A percentile compares a stretch with the other conserved stretches of the same genome.
phyloP scores from a whole-genome alignment of 306 rosid genomes.

The Prunus mira region DNA sequence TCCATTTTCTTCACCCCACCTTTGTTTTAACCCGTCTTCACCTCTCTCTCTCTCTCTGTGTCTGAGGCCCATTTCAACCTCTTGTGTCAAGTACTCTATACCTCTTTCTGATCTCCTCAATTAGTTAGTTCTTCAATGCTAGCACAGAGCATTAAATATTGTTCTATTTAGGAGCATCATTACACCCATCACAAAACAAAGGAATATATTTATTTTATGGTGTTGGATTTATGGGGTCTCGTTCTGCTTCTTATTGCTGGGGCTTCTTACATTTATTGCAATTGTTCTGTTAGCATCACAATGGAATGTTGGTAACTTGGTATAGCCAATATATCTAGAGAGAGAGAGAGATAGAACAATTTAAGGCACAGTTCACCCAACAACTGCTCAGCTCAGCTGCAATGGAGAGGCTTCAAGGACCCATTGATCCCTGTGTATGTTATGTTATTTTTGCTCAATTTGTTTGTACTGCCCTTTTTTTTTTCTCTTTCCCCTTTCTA shows the following conservation, averaged over 20 bases:
- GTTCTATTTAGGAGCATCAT: slow-evolving; percentile 34
- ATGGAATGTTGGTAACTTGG: slow-evolving; percentile 66
- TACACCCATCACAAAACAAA: slow-evolving; percentile 36
- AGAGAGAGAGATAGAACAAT: slow-evolving; percentile 24
- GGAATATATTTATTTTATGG: slow-evolving; percentile 36
- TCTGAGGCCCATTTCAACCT: slow-evolving; percentile 10
- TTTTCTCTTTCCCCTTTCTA: slow-evolving; percentile 26
- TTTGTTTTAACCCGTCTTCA: neutral
- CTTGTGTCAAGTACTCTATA: slow-evolving; percentile 13
- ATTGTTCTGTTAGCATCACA: slow-evolving; percentile 51
- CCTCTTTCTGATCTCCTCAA: slow-evolving; percentile 9
- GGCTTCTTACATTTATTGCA: slow-evolving; percentile 63
- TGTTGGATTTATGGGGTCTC: slow-evolving; percentile 52
- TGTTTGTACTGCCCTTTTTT: neutral
- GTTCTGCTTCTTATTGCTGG: slow-evolving; percentile 32
- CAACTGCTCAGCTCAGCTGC: slow-evolving; percentile 28
- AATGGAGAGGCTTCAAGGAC: slow-evolving; percentile 94
- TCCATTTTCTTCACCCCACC: slow-evolving; percentile 12
- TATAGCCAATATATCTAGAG: neutral
- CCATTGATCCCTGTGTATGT: slow-evolving; percentile 78
- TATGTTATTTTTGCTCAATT: slow-evolving; percentile 5
- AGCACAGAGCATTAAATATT: slow-evolving; percentile 52
- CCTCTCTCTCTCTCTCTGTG: neutral
- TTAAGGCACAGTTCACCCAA: slow-evolving; percentile 30
- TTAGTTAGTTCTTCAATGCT: slow-evolving; percentile 31